Base-by-base conservation (phyloP, 495 filamentous ascomycete genomes). In the Xylaria grammica region DNA sequence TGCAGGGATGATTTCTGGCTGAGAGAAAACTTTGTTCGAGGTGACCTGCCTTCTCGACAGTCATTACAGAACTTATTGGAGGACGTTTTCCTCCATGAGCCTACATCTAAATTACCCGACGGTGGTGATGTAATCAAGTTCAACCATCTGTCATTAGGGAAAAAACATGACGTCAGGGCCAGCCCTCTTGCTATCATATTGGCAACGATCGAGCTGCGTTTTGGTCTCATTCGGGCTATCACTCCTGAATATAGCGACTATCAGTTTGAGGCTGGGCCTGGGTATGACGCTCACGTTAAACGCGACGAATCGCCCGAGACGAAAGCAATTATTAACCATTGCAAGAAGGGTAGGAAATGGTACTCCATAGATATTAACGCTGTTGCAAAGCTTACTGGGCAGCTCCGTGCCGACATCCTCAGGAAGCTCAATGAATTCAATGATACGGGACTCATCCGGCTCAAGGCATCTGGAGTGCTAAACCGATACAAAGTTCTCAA, bases 171-270 rank as follows among this genome's bases (percentile, higher is more conserved):
- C 36, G 66, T 73, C 38, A 62, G 82, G 65, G 32, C 63, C 9
- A 78, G 63, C 32, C 67, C 81, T 0, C 70, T 85, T 0, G 68
- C 64, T 57, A 77, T 84, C 29, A 72, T 87, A 15, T 80, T 84
- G 40, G 76, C 84, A 19, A 79, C 81, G 27, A 74, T 87, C 4
- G 85, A 87, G 57, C 75, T 89, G 9, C 81, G 78, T 10, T 85
- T 86, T 62, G 74, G 73, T 1, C 69, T 86, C 3, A 69, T 89
- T 55, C 75, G 86, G 20, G 82, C 84, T 2, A 78, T 81, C 17
- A 87, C 85, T 0, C 80, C 85, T 7, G 82, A 84, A 60, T 88
- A 86, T 60, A 77, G 76, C 6, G 70, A 71, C 2, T 88, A 86
- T 62, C 74, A 74, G 53, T 89, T 81, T 66, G 75, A 71, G 30